A percentile compares a stretch with the other conserved stretches of the same genome.
These are phyloP conservation scores for Phytopythium sindhum DNA, from an alignment of 352 stramenopile genomes.

Conservation along the genomic window DNA sequence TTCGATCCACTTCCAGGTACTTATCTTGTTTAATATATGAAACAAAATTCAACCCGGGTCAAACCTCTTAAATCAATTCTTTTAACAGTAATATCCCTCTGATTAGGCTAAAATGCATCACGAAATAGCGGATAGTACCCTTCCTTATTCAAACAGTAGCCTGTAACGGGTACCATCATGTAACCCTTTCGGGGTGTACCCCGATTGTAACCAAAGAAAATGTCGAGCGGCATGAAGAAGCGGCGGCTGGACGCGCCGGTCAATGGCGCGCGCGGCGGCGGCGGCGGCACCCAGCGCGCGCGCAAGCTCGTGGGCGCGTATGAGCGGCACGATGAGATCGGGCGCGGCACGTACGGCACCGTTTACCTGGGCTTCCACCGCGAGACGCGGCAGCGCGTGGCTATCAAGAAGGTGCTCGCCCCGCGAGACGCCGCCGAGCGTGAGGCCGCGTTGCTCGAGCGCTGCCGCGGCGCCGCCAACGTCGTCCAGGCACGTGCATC, in stretches of 20 bases:
- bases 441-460: constrained; percentile 48
- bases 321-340: constrained; percentile 72
- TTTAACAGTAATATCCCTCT: too few species aligned
- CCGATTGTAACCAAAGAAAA: background rate
- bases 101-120: too few species aligned
- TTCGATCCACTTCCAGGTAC: too few species aligned
- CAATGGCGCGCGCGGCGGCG: constrained; percentile 9
- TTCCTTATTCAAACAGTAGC: background rate
- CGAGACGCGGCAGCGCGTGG: constrained; percentile 33
- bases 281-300: constrained; percentile 13
- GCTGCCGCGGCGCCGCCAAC: constrained; percentile 41
- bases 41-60: too few species aligned
- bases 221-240: constrained; percentile 3
- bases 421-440: constrained; percentile 26
- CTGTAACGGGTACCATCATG: background rate
- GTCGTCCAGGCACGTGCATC: constrained; percentile 47
- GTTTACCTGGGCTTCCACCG: constrained; percentile 64
- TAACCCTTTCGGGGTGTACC: background rate
- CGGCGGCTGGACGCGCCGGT: constrained; percentile 1
- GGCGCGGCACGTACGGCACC: constrained; percentile 73
- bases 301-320: constrained; percentile 63
- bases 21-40: too few species aligned
- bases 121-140: background rate
- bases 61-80: too few species aligned
- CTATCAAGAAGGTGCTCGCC: constrained; percentile 79